Evolutionary conservation across 2,329 filamentous ascomycete species (phyloP).

Genomic region (Botrytis medusae): DNA sequence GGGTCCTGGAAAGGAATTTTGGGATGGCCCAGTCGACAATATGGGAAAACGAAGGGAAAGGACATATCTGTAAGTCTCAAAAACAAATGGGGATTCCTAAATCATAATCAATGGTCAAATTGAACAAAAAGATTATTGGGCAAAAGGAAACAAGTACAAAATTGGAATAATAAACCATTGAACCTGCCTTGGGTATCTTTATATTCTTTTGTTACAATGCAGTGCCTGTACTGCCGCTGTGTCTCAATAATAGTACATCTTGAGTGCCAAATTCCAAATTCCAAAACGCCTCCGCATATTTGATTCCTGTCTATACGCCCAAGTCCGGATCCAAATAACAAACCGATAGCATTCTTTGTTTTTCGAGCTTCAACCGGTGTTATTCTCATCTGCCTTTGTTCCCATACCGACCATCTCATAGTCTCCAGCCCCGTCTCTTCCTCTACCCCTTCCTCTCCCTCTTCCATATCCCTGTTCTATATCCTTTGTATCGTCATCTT

Average conservation of each 20-base stretch:
- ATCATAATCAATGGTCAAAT: constrained; percentile 9
- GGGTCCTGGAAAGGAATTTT: constrained; percentile 31
- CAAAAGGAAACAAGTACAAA: constrained; percentile 6
- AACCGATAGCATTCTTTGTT: not conserved
- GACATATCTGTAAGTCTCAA: constrained; percentile 33
- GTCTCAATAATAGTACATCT: constrained; percentile 14
- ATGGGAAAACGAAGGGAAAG: constrained; percentile 30
- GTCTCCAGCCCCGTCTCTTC: constrained; percentile 55
- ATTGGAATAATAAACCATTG: constrained; percentile 26
- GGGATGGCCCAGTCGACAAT: constrained; percentile 25
- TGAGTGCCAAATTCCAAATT: not conserved
- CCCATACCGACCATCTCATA: constrained; percentile 63
- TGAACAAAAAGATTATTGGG: not conserved
- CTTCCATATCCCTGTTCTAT: constrained; percentile 43
- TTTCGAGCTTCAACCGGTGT: constrained; percentile 16
- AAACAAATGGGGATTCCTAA: not conserved
- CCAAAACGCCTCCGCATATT: constrained; percentile 17
- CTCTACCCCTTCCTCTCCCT: constrained; percentile 53
- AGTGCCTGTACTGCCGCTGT: constrained; percentile 6
- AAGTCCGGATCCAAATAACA: constrained; percentile 16
- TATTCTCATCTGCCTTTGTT: constrained; percentile 45
- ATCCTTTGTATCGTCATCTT: constrained; percentile 29
- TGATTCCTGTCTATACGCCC: constrained; percentile 27
- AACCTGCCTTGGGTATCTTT: constrained; percentile 26
- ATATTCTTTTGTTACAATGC: constrained; percentile 30